These are phyloP conservation scores for Tetrapisispora phaffii DNA, from an alignment of 805 yeast genomes.

Conservation along the genomic window DNA sequence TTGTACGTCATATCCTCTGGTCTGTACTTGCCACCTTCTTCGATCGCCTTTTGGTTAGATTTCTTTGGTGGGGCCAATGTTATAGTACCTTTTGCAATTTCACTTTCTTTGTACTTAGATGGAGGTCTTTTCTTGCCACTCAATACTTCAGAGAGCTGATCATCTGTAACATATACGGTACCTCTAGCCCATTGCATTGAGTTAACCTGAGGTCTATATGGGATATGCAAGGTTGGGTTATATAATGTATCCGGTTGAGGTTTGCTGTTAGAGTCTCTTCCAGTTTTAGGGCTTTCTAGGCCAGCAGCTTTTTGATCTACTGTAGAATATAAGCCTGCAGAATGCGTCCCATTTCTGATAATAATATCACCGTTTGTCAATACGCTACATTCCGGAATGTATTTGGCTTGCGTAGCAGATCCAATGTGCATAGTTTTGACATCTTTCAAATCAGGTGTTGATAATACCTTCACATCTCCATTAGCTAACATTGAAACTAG, in stretches of 20 bases:
- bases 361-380: slow-evolving; percentile 49
- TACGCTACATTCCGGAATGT: slow-evolving; percentile 35
- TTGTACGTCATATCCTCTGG: slow-evolving; percentile 26
- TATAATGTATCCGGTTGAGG: slow-evolving; percentile 45
- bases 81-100: slow-evolving; percentile 39
- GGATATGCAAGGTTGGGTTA: slow-evolving; percentile 56
- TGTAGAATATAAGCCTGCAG: slow-evolving; percentile 43
- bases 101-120: slow-evolving; percentile 50
- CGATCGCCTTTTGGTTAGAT: neutral
- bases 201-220: slow-evolving; percentile 71
- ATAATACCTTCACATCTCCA: slow-evolving; percentile 37
- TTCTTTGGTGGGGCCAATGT: slow-evolving; percentile 19
- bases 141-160: slow-evolving; percentile 55
- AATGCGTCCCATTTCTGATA: slow-evolving; percentile 45
- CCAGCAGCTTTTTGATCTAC: slow-evolving; percentile 36
- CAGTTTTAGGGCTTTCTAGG: slow-evolving; percentile 33
- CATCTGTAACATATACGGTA: slow-evolving; percentile 45
- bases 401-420: slow-evolving; percentile 32
- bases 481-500: slow-evolving; percentile 37
- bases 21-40: slow-evolving; percentile 1
- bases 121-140: slow-evolving; percentile 68
- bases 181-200: slow-evolving; percentile 85
- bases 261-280: neutral
- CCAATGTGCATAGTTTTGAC: slow-evolving; percentile 40
- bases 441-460: slow-evolving; percentile 58